Percentiles rank a stretch among this genome's conserved stretches.
Conservation (phyloP, 495 filamentous ascomycete species). For the Amorphotheca resinae region DNA sequence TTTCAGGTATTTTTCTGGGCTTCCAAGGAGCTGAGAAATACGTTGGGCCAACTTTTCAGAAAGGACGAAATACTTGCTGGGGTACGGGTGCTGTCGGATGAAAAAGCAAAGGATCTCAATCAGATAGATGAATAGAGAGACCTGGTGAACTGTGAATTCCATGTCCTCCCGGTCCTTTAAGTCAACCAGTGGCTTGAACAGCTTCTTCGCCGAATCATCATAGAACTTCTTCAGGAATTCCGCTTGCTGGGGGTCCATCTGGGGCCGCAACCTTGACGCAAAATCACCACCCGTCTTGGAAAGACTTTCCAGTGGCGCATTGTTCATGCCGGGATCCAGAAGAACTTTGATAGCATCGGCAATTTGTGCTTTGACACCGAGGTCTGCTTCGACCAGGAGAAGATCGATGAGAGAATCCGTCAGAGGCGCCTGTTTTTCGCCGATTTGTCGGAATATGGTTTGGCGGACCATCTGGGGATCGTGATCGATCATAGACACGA, state of each 20-base stretch:
- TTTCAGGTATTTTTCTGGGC: constrained; percentile 86
- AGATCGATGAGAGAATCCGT: constrained; percentile 92
- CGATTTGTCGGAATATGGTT: constrained; percentile 83
- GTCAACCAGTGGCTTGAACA: constrained; percentile 79
- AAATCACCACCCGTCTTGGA: constrained; percentile 58
- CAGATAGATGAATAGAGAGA: constrained; percentile 77
- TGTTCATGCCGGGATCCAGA: constrained; percentile 58
- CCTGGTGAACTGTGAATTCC: constrained; percentile 56
- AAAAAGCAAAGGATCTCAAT: constrained; percentile 95
- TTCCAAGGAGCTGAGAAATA: constrained; percentile 71
- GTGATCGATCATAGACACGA: constrained; percentile 91
- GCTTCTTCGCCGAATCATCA: constrained; percentile 70
- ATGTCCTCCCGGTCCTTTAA: constrained; percentile 52
- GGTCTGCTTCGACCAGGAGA: constrained; percentile 77
- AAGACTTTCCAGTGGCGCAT: constrained; percentile 43
- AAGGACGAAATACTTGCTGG: constrained; percentile 80
- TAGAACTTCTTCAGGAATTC: constrained; percentile 79
- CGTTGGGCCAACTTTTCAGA: constrained; percentile 65
- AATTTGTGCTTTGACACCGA: constrained; percentile 92
- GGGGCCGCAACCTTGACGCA: constrained; percentile 44
- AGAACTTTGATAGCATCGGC: constrained; percentile 92
- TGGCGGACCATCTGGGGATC: constrained; percentile 87
- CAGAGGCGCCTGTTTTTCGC: constrained; percentile 71
- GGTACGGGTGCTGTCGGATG: constrained; percentile 73
- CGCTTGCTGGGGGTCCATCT: constrained; percentile 64